A percentile compares a stretch with the other conserved stretches of the same genome.
Conservation (phyloP, 2,329 filamentous ascomycete genomes). For the Nigrospora osmanthi region DNA sequence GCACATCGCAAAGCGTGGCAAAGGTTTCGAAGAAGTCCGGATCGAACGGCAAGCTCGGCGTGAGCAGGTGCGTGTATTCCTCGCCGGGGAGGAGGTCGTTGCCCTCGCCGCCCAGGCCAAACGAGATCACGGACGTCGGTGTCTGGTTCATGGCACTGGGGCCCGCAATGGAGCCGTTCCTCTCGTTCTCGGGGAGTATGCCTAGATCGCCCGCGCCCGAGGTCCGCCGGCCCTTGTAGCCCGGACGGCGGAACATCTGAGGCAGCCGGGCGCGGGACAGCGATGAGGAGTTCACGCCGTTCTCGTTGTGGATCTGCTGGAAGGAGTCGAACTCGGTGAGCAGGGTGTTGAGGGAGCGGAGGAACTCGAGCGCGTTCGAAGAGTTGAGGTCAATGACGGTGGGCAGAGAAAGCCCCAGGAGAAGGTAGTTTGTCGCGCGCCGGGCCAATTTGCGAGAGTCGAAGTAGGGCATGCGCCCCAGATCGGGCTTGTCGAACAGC, state of each 20-base stretch:
- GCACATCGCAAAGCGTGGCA: conserved; percentile 85
- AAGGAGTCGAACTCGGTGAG: conserved; percentile 90
- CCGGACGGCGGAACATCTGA: conserved; percentile 70
- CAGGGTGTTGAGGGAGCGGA: conserved; percentile 77
- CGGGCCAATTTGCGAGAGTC: conserved; percentile 76
- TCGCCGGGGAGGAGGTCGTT: conserved; percentile 70
- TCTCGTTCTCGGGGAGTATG: conserved; percentile 7
- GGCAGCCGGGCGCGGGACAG: conserved; percentile 73
- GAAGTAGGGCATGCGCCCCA: conserved; percentile 78
- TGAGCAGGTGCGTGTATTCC: conserved; percentile 81
- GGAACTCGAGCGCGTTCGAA: conserved; percentile 72
- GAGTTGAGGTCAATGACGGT: conserved; percentile 83
- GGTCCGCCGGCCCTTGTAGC: conserved; percentile 48
- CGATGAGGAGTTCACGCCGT: conserved; percentile 59
- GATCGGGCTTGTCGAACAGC: conserved; percentile 76
- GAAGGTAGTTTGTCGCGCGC: conserved; percentile 86
- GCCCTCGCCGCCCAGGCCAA: conserved; percentile 44
- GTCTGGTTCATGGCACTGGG: conserved; percentile 19
- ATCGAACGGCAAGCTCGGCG: conserved; percentile 89
- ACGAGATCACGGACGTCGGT: conserved; percentile 42
- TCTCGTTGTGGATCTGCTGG: conserved; percentile 76
- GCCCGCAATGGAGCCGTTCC: conserved; percentile 5
- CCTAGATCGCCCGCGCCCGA: conserved; percentile 36
- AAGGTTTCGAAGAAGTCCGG: conserved; percentile 97
- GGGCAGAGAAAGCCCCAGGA: conserved; percentile 86